Conservation (phyloP, 1,139 yeast species). For the Meyerozyma athensensis region DNA sequence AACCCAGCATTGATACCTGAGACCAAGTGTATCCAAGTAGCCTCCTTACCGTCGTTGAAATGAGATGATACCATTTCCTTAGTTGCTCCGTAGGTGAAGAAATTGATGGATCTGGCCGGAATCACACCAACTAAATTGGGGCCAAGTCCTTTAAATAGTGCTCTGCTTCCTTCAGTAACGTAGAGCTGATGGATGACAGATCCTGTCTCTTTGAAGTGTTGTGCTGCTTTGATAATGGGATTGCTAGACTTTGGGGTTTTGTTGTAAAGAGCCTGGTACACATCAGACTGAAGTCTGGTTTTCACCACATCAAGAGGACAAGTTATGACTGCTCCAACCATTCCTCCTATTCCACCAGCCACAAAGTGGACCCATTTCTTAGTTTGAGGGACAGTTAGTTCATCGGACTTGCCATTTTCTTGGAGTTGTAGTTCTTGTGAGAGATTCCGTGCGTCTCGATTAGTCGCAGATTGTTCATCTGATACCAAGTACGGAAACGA, state of each 20-base stretch:
- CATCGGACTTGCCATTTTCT: no score
- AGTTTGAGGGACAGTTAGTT: slow-evolving; percentile 24
- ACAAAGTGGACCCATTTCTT: slow-evolving; percentile 94
- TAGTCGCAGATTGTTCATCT: slow-evolving; percentile 59
- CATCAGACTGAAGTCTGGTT: slow-evolving; percentile 90
- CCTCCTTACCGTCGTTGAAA: slow-evolving; percentile 71
- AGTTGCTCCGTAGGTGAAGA: slow-evolving; percentile 91
- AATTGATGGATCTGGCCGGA: slow-evolving; percentile 95
- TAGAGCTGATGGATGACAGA: slow-evolving; percentile 67
- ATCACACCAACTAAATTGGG: slow-evolving; percentile 98
- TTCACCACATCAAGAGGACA: slow-evolving; percentile 96
- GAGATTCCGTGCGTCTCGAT: slow-evolving; percentile 28
- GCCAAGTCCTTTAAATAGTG: slow-evolving; percentile 90
- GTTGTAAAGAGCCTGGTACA: slow-evolving; percentile 43
- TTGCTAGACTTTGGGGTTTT: slow-evolving; percentile 38
- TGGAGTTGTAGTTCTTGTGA: slow-evolving; percentile 7
- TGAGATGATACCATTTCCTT: slow-evolving; percentile 65
- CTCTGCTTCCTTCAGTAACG: slow-evolving; percentile 71
- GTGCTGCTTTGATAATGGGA: slow-evolving; percentile 42
- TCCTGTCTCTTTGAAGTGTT: slow-evolving; percentile 82
- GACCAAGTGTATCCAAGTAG: slow-evolving; percentile 78
- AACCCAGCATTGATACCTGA: slow-evolving; percentile 95
- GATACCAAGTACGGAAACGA: slow-evolving; percentile 63
- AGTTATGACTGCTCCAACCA: slow-evolving; percentile 93
- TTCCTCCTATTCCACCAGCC: slow-evolving; percentile 99